Conservation (phyloP, 2,329 filamentous ascomycete genomes). For the Colletotrichum sp. region DNA sequence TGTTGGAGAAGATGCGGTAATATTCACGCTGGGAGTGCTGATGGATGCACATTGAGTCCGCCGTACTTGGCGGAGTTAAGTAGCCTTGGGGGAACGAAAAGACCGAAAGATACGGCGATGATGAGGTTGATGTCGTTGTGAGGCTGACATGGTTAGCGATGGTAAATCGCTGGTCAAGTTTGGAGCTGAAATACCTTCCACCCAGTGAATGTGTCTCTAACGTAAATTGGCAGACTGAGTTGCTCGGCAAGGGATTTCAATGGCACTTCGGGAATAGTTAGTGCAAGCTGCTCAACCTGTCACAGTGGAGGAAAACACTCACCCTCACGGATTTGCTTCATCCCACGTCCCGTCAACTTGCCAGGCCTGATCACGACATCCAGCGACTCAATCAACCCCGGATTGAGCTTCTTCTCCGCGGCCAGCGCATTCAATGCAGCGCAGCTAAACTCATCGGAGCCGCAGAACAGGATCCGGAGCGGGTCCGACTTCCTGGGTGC, state of each 20-base stretch:
- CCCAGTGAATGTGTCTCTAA: conserved; percentile 79
- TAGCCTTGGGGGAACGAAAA: conserved; percentile 82
- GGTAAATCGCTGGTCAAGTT: neutral
- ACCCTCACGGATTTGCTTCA: conserved; percentile 73
- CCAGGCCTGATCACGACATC: conserved; percentile 84
- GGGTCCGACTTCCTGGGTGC: conserved; percentile 52
- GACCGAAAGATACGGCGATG: conserved; percentile 91
- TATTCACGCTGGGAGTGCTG: conserved; percentile 79
- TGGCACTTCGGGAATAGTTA: conserved; percentile 61
- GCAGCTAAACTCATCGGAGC: conserved; percentile 90
- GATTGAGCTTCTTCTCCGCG: conserved; percentile 57
- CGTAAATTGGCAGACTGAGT: conserved; percentile 71
- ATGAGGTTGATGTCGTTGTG: conserved; percentile 74
- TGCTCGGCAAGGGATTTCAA: conserved; percentile 69
- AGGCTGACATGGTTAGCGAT: conserved; percentile 44
- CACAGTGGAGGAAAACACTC: conserved; percentile 21
- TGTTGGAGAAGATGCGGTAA: neutral
- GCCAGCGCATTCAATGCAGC: conserved; percentile 74
- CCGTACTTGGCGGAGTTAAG: conserved; percentile 76
- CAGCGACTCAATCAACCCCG: conserved; percentile 71
- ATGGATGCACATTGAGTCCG: conserved; percentile 93
- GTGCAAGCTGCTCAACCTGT: neutral
- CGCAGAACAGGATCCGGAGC: conserved; percentile 89
- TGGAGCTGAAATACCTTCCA: conserved; percentile 67
- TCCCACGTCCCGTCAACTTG: conserved; percentile 77